Percentiles rank a stretch among this genome's conserved stretches.
These are phyloP conservation scores for Penicillium decumbens DNA, from an alignment of 2,329 filamentous ascomycete species.

Conservation along the genomic window DNA sequence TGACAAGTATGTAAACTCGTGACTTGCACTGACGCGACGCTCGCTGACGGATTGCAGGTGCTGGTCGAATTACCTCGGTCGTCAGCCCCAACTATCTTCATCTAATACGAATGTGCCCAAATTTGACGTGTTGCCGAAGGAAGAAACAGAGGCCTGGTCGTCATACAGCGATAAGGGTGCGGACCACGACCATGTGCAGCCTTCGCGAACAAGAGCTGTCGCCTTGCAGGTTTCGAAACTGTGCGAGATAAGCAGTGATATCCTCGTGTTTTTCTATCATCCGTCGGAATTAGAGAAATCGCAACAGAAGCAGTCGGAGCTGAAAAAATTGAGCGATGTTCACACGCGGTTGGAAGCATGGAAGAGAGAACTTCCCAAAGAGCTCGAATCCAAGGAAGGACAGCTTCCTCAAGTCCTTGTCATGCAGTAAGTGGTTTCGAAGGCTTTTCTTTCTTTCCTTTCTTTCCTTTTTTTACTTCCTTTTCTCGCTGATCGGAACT, in stretches of 20 bases:
- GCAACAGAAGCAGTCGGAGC: conserved; percentile 71
- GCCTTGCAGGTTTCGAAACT: conserved; percentile 76
- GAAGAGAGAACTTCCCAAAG: conserved; percentile 75
- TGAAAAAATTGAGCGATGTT: conserved; percentile 89
- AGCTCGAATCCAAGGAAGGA: conserved; percentile 84
- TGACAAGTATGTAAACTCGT: conserved; percentile 61
- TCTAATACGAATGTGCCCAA: conserved; percentile 79
- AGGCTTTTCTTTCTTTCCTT: too few relatives aligned
- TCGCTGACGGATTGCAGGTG: conserved; percentile 49
- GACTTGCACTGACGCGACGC: neutral
- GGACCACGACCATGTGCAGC: conserved; percentile 67
- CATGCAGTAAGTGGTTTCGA: conserved; percentile 67
- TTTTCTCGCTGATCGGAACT: conserved; percentile 5
- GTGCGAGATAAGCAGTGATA: conserved; percentile 89
- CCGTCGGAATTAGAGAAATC: conserved; percentile 60
- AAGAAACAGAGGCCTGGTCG: conserved; percentile 81
- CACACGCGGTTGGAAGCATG: conserved; percentile 87
- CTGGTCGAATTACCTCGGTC: conserved; percentile 95
- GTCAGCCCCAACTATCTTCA: conserved; percentile 78
- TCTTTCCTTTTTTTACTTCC: too few relatives aligned
- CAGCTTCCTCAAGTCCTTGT: conserved; percentile 76
- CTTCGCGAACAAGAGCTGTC: conserved; percentile 75
- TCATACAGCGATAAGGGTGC: conserved; percentile 83
- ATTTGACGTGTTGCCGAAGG: conserved; percentile 82
- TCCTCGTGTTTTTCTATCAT: conserved; percentile 87